A percentile compares a stretch with the other conserved stretches of the same genome.
Evolutionary conservation across 2,329 filamentous ascomycete species (phyloP).

Genomic region (Fusarium graminum): DNA sequence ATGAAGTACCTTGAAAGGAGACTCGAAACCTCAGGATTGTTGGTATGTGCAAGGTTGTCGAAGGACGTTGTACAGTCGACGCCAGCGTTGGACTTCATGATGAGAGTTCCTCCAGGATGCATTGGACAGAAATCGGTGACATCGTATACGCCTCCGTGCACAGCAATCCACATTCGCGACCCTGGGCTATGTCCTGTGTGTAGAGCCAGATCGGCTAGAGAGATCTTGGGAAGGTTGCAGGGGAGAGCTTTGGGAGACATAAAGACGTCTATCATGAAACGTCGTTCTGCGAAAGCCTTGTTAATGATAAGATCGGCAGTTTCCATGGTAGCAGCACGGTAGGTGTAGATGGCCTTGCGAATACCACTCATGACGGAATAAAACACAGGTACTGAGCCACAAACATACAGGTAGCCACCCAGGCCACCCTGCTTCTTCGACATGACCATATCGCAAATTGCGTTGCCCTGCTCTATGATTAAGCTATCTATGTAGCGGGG

Average conservation of each 20-base stretch:
- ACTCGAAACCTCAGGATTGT: slow-evolving; percentile 66
- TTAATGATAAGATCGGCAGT: slow-evolving; percentile 64
- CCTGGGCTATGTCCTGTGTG: slow-evolving; percentile 65
- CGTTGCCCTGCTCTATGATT: slow-evolving; percentile 64
- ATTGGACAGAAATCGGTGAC: slow-evolving; percentile 66
- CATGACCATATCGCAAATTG: slow-evolving; percentile 67
- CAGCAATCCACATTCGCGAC: slow-evolving; percentile 64
- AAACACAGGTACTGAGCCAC: slow-evolving; percentile 49
- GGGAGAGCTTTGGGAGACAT: slow-evolving; percentile 67
- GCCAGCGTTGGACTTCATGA: slow-evolving; percentile 68
- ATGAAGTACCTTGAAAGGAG: slow-evolving; percentile 68
- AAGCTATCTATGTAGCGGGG: slow-evolving; percentile 66
- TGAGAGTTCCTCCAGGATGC: slow-evolving; percentile 66
- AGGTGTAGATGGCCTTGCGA: slow-evolving; percentile 67
- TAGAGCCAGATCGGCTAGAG: slow-evolving; percentile 62
- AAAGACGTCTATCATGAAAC: slow-evolving; percentile 70
- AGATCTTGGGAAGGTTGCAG: slow-evolving; percentile 63
- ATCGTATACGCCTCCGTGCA: slow-evolving; percentile 67
- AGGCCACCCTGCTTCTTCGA: slow-evolving; percentile 68
- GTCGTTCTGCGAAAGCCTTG: slow-evolving; percentile 66
- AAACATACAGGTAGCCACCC: slow-evolving; percentile 53
- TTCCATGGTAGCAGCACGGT: slow-evolving; percentile 65
- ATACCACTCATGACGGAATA: slow-evolving; percentile 69
- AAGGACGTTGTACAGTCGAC: slow-evolving; percentile 66
- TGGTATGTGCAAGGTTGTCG: slow-evolving; percentile 66